Base-by-base conservation (phyloP, 2,329 filamentous ascomycete genomes). In the Harringtonia lauricola region DNA sequence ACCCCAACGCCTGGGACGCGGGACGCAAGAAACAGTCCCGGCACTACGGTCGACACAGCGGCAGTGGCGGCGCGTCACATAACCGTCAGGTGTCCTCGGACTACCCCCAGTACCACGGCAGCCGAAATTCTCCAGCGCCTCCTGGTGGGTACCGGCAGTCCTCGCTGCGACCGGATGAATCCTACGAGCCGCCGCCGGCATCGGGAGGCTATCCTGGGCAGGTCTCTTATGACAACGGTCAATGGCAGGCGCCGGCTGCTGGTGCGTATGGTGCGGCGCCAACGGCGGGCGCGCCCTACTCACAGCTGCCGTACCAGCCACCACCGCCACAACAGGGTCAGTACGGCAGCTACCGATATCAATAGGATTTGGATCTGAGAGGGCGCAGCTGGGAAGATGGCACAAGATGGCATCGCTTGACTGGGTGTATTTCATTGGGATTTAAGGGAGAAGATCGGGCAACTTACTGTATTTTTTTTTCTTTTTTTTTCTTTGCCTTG, bases 1-100 rank as follows among this genome's bases (percentile, higher is more conserved):
- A 77, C 48, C 74, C 71, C 49, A 62, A 62, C 28, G 64, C 69
- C 9, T 78, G 76, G 70, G 78, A 75, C 55, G 44, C 46, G 6
- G 42, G 50, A 47, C 39, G 57, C 15, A 46, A 46, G 42, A 34
- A 45, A n/a, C n/a, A n/a, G 29, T 62, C 60, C 28, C 60, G 15
- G 59, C 24, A 57, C 38, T 36, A 36, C 14, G 37, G 29, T 3
- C 36, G 42, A 12, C 43, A 34, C 14, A 18, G 30, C 6, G 21
- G 39, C 43, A 12, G 18, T 39, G 21, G 43, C 21, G 30, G 31
- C 35, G 31, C 29, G 5, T 35, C 35, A 12, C 66, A 70, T 44
- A 54, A 55, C 15, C 62, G 64, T 36, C 63, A 70, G 42, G 47
- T 64, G 14, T 68, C 69, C 5, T 61, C 64, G 8, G 69, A 72